Percentiles rank a stretch among this genome's conserved stretches.
phyloP scores from a whole-genome alignment of 371 early-diverging fungal genomes.

The Apophysomyces elegans region DNA sequence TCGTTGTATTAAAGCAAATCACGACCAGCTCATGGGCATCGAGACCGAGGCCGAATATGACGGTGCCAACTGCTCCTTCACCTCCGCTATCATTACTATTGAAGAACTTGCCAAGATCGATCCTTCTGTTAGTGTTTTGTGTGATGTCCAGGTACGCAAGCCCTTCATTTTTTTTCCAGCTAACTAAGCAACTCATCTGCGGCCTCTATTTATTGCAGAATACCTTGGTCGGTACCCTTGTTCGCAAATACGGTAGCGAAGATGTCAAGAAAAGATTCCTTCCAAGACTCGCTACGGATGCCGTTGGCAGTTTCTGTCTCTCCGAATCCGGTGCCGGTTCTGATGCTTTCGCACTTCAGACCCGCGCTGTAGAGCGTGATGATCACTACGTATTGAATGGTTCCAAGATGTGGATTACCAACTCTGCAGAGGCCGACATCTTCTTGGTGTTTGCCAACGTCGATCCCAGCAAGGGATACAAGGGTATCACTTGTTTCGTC shows the following conservation, averaged over 20 bases:
- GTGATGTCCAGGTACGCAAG: constrained; percentile 87
- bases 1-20: too few species aligned
- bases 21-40: constrained; percentile 88
- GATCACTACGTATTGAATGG: constrained; percentile 94
- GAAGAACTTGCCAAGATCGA: constrained; percentile 98
- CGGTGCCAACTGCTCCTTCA: constrained; percentile 91
- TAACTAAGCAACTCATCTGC: not conserved
- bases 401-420: constrained; percentile 93
- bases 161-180: constrained; percentile 52
- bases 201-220: constrained; percentile 52
- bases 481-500: constrained; percentile 98
- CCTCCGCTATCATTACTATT: constrained; percentile 89
- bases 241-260: constrained; percentile 82
- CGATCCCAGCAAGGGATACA: constrained; percentile 94
- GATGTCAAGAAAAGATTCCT: constrained; percentile 85
- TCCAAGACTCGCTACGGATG: constrained; percentile 78
- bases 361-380: constrained; percentile 88
- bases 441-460: constrained; percentile 97
- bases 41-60: constrained; percentile 85
- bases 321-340: constrained; percentile 93
- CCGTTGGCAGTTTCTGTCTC: constrained; percentile 94
- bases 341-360: constrained; percentile 97
- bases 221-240: constrained; percentile 95
- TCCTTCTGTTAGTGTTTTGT: constrained; percentile 89
- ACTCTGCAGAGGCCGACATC: constrained; percentile 90